Evolutionary conservation across 495 filamentous ascomycete genomes (phyloP).

Genomic region (Talaromyces adpressus): DNA sequence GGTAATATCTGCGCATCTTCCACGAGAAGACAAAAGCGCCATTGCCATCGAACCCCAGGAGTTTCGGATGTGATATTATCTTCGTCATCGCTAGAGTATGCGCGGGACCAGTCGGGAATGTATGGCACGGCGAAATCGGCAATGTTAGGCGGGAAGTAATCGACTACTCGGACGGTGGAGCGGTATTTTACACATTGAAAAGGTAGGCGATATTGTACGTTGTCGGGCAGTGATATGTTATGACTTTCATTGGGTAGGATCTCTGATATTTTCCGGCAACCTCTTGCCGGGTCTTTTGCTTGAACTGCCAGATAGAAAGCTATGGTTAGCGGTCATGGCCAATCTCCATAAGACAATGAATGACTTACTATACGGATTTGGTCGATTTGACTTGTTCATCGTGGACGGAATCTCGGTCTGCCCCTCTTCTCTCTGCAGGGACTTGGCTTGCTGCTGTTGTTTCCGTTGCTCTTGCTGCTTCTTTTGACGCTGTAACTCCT

Average conservation of each 20-base stretch:
- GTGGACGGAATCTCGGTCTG: constrained; percentile 17
- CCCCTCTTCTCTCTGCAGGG: constrained; percentile 26
- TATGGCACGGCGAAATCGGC: constrained; percentile 62
- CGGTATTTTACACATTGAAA: constrained; percentile 72
- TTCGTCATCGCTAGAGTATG: constrained; percentile 27
- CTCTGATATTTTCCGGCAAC: constrained; percentile 26
- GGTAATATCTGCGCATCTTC: constrained; percentile 46
- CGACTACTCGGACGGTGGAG: constrained; percentile 63
- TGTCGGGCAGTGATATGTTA: constrained; percentile 32
- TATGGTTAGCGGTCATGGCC: constrained; percentile 6
- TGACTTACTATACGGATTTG: constrained; percentile 31
- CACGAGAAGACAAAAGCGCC: constrained; percentile 70
- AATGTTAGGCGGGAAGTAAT: constrained; percentile 67
- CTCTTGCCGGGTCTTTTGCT: constrained; percentile 21
- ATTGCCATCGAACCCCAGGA: constrained; percentile 52
- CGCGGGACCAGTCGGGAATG: constrained; percentile 35
- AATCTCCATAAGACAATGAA: neutral
- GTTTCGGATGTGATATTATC: constrained; percentile 21
- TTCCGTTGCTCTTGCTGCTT: constrained; percentile 25
- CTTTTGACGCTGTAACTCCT: constrained; percentile 23
- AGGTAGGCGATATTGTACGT: constrained; percentile 43
- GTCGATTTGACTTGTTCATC: constrained; percentile 21
- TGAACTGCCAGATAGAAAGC: constrained; percentile 20
- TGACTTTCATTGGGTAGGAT: constrained; percentile 36
- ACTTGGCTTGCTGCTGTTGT: constrained; percentile 21